Percentiles rank a stretch among this genome's conserved stretches.
phyloP scores from a whole-genome alignment of 108 stramenopile species.

The Tribonema minus region DNA sequence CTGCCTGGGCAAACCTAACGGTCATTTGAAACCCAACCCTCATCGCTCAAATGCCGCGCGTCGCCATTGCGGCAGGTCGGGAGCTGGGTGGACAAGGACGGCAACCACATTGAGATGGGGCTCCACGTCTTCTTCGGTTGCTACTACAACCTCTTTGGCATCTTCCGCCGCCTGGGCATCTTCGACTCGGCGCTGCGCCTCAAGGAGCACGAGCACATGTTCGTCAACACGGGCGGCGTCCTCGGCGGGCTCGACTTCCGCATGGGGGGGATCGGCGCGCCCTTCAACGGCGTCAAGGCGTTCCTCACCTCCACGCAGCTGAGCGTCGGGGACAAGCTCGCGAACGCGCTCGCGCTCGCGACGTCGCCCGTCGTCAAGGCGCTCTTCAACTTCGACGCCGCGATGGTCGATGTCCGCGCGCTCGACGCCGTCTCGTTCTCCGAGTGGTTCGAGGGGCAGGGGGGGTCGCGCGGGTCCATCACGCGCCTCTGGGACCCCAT shows the following conservation, averaged over 20 bases:
- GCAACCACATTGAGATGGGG: constrained; percentile 97
- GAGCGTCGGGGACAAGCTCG: constrained; percentile 76
- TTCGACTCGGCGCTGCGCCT: constrained; percentile 80
- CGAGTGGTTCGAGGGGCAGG: constrained; percentile 88
- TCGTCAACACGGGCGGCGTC: constrained; percentile 83
- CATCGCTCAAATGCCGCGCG: background rate
- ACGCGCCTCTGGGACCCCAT: constrained; percentile 96
- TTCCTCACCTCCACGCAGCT: constrained; percentile 84
- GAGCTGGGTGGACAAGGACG: constrained; percentile 90
- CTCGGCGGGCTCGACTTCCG: constrained; percentile 81
- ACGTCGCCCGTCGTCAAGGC: constrained; percentile 90
- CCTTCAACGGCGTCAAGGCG: constrained; percentile 80
- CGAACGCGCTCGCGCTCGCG: constrained; percentile 80
- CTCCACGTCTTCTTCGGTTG: constrained; percentile 95
- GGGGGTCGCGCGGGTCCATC: constrained; percentile 78
- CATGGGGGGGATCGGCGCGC: constrained; percentile 86
- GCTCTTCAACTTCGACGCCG: constrained; percentile 87
- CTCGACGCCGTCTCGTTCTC: constrained; percentile 92
- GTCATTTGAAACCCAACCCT: background rate
- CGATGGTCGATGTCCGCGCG: constrained; percentile 84
- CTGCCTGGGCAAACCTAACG: no score
- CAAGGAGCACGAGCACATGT: constrained; percentile 88
- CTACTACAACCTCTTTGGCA: constrained; percentile 96
- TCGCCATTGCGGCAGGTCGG: constrained; percentile 3
- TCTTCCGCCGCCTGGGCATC: constrained; percentile 86